Conservation (phyloP, 225 moss, liverwort and hornwort genomes). For the Bryum argenteum region DNA sequence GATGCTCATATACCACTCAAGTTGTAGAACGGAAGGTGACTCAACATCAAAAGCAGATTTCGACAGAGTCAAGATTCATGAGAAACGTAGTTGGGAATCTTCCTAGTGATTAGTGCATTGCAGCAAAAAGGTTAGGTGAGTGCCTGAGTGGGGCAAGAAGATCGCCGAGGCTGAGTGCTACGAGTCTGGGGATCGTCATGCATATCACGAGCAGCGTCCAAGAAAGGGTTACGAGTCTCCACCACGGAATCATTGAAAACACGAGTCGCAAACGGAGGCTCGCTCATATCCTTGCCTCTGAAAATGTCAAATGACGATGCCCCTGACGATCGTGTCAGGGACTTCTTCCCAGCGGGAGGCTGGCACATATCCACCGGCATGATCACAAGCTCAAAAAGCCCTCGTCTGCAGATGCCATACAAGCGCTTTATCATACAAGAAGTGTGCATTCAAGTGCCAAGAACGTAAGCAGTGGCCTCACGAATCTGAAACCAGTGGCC, state of each 20-base stretch:
- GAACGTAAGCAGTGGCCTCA: not conserved
- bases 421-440: not conserved
- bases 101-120: too few relatives aligned
- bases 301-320: slow-evolving; percentile 52
- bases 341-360: slow-evolving; percentile 44
- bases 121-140: not conserved
- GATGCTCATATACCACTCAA: too few relatives aligned
- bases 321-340: slow-evolving; percentile 29
- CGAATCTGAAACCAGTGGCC: not conserved
- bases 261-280: slow-evolving; percentile 34
- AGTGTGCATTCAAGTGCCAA: not conserved
- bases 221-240: slow-evolving; percentile 30
- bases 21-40: too few relatives aligned
- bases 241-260: slow-evolving; percentile 31
- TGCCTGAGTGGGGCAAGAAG: slow-evolving; percentile 15
- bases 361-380: slow-evolving; percentile 45
- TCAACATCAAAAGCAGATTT: too few relatives aligned
- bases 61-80: too few relatives aligned
- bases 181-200: slow-evolving; percentile 18
- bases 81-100: too few relatives aligned
- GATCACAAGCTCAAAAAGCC: not conserved
- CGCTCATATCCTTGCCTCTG: slow-evolving; percentile 9
- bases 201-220: slow-evolving; percentile 40
- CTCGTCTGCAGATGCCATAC: not conserved
- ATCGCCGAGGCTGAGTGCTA: slow-evolving; percentile 17